A percentile compares a stretch with the other conserved stretches of the same genome.
phyloP scores from a whole-genome alignment of 257 asterid species.

The Parsonsia alboflavescens region DNA sequence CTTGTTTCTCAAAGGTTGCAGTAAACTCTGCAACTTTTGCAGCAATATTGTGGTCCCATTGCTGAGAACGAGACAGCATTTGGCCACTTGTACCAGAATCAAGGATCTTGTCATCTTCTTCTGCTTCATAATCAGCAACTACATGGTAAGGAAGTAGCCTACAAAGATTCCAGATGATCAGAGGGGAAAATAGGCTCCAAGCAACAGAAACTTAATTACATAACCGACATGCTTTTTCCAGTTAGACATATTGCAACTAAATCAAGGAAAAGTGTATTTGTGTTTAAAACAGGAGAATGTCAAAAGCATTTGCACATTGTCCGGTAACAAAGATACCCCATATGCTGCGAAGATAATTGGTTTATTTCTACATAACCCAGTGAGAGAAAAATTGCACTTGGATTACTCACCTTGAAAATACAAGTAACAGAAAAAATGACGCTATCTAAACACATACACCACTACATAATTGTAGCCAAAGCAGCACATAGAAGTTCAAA shows the following conservation, averaged over 20 bases:
- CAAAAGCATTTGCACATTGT: neutral
- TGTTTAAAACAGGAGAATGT: neutral
- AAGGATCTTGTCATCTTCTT: conserved; percentile 97
- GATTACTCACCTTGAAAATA: no score
- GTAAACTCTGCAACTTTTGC: conserved; percentile 96
- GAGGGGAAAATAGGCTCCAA: neutral
- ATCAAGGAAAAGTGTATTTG: neutral
- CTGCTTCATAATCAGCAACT: conserved; percentile 99
- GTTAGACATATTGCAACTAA: neutral
- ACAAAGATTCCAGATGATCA: conserved; percentile 14
- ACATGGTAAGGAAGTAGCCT: conserved; percentile 98
- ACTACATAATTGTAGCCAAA: neutral
- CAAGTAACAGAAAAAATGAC: neutral
- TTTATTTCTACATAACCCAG: no score
- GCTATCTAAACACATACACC: neutral
- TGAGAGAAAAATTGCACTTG: no score
- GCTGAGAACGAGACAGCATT: conserved; percentile 91
- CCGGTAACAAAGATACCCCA: neutral
- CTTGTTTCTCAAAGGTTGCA: conserved; percentile 96
- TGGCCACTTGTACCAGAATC: conserved; percentile 88
- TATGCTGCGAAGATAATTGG: neutral
- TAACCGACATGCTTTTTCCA: neutral
- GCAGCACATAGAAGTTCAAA: no score
- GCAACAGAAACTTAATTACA: neutral
- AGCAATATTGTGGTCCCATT: conserved; percentile 95